These are phyloP conservation scores for Penicillium sumatraense DNA, from an alignment of 2,329 filamentous ascomycete species.

Conservation along the genomic window DNA sequence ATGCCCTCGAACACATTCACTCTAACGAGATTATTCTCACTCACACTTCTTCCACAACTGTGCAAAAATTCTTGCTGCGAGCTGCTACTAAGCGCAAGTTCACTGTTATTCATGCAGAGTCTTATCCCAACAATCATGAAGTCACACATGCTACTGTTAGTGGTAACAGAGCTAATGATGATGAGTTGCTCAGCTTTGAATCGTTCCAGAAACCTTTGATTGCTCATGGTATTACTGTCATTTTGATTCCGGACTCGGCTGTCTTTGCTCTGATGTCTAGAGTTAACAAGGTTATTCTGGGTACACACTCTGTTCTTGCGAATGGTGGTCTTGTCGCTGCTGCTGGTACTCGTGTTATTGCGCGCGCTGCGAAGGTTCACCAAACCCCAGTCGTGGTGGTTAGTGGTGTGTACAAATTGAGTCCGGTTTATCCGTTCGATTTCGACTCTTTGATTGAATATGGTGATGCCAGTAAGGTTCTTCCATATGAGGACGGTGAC, in stretches of 20 bases:
- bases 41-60: constrained; percentile 81
- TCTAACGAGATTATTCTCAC: constrained; percentile 91
- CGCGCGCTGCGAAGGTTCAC: constrained; percentile 80
- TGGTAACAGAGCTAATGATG: constrained; percentile 55
- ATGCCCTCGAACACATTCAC: constrained; percentile 89
- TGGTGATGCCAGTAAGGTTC: constrained; percentile 76
- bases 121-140: constrained; percentile 70
- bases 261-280: constrained; percentile 93
- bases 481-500: constrained; percentile 77
- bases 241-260: constrained; percentile 81
- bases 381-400: constrained; percentile 86
- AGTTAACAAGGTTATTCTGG: constrained; percentile 92
- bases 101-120: constrained; percentile 82
- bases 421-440: constrained; percentile 84
- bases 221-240: constrained; percentile 77
- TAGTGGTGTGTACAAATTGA: constrained; percentile 90
- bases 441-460: constrained; percentile 83
- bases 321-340: constrained; percentile 86
- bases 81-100: constrained; percentile 90
- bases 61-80: constrained; percentile 86
- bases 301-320: constrained; percentile 83
- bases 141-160: constrained; percentile 66
- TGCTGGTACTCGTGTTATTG: constrained; percentile 81
- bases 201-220: constrained; percentile 77
- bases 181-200: constrained; percentile 52